Evolutionary conservation across 208 protist genomes (phyloP).

Genomic region (Trypanosomatidae sp.): DNA sequence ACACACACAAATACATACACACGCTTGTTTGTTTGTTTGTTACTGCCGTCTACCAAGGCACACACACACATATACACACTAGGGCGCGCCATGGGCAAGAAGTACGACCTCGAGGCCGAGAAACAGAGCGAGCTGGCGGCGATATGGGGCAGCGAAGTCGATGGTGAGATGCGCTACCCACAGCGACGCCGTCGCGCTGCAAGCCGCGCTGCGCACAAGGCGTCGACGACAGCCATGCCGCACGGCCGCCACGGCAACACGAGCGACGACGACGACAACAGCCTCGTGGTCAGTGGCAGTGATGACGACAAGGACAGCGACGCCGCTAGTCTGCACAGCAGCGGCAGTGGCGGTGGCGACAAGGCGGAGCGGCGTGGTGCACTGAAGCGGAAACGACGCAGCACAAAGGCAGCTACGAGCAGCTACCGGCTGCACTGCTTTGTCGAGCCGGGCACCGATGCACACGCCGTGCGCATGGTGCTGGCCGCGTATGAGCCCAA

Average conservation of each 20-base stretch:
- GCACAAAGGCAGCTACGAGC: constrained; percentile 12
- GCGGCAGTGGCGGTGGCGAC: constrained; percentile 5
- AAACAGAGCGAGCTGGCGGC: constrained; percentile 72
- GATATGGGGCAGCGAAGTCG: constrained; percentile 76
- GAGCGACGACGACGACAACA: constrained; percentile 15
- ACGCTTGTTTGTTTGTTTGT: neutral
- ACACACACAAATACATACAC: neutral
- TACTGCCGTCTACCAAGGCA: neutral
- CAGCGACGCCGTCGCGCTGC: constrained; percentile 25
- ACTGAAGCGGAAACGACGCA: constrained; percentile 14
- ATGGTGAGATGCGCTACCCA: constrained; percentile 51
- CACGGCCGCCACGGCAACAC: neutral
- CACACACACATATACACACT: neutral
- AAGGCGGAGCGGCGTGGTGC: constrained; percentile 2
- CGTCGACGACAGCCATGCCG: too few species aligned
- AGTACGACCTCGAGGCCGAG: constrained; percentile 72
- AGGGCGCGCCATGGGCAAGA: neutral
- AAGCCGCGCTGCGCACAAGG: too few species aligned
- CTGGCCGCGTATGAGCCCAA: constrained; percentile 82
- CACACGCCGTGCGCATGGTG: constrained; percentile 65
- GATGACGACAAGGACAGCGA: constrained; percentile 30
- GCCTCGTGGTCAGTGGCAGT: constrained; percentile 22
- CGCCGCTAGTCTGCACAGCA: constrained; percentile 13
- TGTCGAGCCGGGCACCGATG: constrained; percentile 75
- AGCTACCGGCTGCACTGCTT: constrained; percentile 81